phyloP scores from a whole-genome alignment of 371 early-diverging fungal genomes.

The Amoeboaphelidium protococcarum region DNA sequence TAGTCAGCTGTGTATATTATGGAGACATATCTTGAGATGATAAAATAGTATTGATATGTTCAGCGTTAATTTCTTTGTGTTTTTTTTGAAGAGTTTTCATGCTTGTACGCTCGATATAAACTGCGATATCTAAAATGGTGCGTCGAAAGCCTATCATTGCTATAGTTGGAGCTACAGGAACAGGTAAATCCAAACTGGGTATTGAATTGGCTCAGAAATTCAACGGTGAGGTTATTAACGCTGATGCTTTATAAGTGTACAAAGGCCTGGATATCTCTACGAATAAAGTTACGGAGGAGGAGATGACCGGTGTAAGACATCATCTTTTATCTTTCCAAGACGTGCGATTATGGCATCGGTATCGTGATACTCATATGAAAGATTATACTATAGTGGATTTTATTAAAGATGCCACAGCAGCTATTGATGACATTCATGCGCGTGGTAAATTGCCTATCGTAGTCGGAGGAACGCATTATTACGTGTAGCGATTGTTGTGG shows the following conservation, averaged over 20 bases:
- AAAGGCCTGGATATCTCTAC: constrained; percentile 66
- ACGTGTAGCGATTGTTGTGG: constrained; percentile 68
- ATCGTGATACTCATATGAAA: too few relatives aligned
- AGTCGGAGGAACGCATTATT: constrained; percentile 90
- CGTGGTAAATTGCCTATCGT: constrained; percentile 46
- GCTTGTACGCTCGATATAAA: too few relatives aligned
- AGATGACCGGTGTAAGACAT: constrained; percentile 40
- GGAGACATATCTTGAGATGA: too few relatives aligned
- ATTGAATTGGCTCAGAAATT: constrained; percentile 53
- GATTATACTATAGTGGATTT: not conserved
- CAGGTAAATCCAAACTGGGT: constrained; percentile 59
- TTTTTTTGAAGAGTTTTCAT: too few relatives aligned
- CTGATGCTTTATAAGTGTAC: constrained; percentile 81
- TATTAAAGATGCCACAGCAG: not conserved
- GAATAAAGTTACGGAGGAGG: constrained; percentile 59
- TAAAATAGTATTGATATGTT: too few relatives aligned
- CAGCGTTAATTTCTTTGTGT: too few relatives aligned
- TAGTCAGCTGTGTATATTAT: too few relatives aligned
- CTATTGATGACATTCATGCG: constrained; percentile 40
- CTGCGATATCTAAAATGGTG: too few relatives aligned
- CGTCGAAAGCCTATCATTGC: too few relatives aligned
- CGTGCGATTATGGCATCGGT: too few relatives aligned
- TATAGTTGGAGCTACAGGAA: not conserved
- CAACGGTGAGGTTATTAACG: constrained; percentile 18
- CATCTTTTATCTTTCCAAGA: constrained; percentile 45